Evolutionary conservation across 1,284 basidiomycete genomes (phyloP).

Genomic region (Ganoderma meredithae): DNA sequence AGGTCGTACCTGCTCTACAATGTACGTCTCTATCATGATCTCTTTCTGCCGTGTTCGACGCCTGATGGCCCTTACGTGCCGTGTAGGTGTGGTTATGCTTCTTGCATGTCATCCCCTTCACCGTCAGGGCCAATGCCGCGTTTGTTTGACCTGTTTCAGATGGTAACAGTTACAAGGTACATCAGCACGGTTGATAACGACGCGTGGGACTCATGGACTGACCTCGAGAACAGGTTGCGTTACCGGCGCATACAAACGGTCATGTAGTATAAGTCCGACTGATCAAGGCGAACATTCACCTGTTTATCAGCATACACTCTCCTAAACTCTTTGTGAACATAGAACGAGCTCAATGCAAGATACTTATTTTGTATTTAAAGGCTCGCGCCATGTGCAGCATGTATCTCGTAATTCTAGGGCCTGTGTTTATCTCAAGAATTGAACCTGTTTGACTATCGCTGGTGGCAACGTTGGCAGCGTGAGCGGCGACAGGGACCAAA

Average conservation of each 20-base stretch:
- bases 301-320: neutral
- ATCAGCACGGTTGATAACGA: neutral
- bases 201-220: neutral
- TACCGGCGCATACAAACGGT: neutral
- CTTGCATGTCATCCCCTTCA: slow-evolving; percentile 2
- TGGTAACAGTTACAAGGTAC: neutral
- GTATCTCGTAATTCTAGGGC: neutral
- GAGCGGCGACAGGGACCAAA: too few species aligned
- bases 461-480: too few species aligned
- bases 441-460: too few species aligned
- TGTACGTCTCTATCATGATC: neutral
- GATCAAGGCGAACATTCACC: neutral
- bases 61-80: neutral
- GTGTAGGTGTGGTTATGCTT: neutral
- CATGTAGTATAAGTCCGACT: too few species aligned
- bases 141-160: neutral
- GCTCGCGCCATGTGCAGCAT: neutral
- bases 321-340: neutral
- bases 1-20: slow-evolving; percentile 12
- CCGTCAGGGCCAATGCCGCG: neutral
- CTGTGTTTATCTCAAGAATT: too few species aligned
- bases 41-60: neutral
- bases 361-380: too few species aligned
- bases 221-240: neutral
- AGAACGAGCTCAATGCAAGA: too few species aligned